Conservation (phyloP, 495 filamentous ascomycete genomes). For the Aspergillus wentii region DNA sequence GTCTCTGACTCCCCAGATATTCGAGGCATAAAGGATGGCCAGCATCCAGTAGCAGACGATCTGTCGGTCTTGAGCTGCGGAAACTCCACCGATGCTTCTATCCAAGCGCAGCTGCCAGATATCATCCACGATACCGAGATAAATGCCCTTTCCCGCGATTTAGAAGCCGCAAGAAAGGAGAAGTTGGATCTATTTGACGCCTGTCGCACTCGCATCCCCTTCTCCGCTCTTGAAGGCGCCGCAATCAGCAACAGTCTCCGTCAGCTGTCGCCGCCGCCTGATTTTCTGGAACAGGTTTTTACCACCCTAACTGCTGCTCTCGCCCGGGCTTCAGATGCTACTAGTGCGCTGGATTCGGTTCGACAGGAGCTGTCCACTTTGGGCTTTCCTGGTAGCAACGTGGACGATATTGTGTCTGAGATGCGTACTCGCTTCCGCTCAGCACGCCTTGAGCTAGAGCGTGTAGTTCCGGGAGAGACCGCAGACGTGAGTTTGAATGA, state of each 20-base stretch:
- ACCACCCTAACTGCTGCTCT: constrained; percentile 28
- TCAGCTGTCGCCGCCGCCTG: constrained; percentile 30
- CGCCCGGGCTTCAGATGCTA: constrained; percentile 31
- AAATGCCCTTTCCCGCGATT: constrained; percentile 20
- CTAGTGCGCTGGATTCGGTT: constrained; percentile 31
- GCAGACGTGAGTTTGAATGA: constrained; percentile 35
- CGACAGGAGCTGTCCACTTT: constrained; percentile 39
- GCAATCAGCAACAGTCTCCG: constrained; percentile 26
- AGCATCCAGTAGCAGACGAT: constrained; percentile 13
- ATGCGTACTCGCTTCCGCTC: constrained; percentile 53
- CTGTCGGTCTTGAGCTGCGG: constrained; percentile 11
- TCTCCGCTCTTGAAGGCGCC: constrained; percentile 26
- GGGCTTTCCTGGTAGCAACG: constrained; percentile 49
- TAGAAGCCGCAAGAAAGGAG: constrained; percentile 33
- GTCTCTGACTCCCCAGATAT: constrained; percentile 33
- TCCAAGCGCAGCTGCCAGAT: constrained; percentile 10
- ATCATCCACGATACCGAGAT: constrained; percentile 17
- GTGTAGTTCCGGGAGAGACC: constrained; percentile 60
- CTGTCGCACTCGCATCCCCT: constrained; percentile 32
- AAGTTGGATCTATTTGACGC: constrained; percentile 35
- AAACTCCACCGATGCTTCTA: constrained; percentile 11
- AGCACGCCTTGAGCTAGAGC: constrained; percentile 65
- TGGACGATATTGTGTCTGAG: constrained; percentile 44
- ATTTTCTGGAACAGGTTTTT: constrained; percentile 32
- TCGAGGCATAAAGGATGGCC: constrained; percentile 9